A percentile compares a stretch with the other conserved stretches of the same genome.
These are phyloP conservation scores for Alternaria incomplexa DNA, from an alignment of 2,329 filamentous ascomycete species.

Conservation along the genomic window DNA sequence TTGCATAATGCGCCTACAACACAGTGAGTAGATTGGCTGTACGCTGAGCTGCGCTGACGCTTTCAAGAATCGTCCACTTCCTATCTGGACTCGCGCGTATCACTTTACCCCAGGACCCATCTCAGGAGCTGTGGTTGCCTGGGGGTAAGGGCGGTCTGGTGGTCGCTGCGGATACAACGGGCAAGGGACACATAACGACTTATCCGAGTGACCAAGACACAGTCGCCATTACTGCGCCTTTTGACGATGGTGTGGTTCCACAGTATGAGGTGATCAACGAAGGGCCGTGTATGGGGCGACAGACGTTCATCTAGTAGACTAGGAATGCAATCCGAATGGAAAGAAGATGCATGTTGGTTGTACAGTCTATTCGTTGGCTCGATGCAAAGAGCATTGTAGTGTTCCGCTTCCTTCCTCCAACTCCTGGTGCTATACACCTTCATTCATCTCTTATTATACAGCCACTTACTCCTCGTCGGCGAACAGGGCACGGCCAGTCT, in stretches of 20 bases:
- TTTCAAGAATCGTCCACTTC: conserved; percentile 33
- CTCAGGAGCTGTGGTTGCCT: conserved; percentile 37
- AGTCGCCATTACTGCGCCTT: conserved; percentile 34
- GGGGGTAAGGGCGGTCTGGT: conserved; percentile 42
- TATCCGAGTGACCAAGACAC: conserved; percentile 44
- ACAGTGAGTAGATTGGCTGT: conserved; percentile 20
- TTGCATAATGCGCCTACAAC: conserved; percentile 41
- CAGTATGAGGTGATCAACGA: conserved; percentile 25
- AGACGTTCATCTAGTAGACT: conserved; percentile 11
- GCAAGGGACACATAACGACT: conserved; percentile 37
- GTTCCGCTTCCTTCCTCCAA: conserved; percentile 7
- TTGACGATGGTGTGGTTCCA: conserved; percentile 30
- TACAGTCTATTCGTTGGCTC: conserved; percentile 31
- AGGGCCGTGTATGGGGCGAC: conserved; percentile 14
- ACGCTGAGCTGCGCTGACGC: not conserved
- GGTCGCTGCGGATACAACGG: conserved; percentile 40
- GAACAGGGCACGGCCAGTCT: conserved; percentile 68
- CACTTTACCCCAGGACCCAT: conserved; percentile 33
- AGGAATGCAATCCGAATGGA: not conserved
- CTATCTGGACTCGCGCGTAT: conserved; percentile 42
- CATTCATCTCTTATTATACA: not conserved
- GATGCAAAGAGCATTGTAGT: conserved; percentile 17
- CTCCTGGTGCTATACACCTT: conserved; percentile 7
- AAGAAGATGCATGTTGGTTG: conserved; percentile 15
- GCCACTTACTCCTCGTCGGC: conserved; percentile 46